Conservation (phyloP, 768 basidiomycete species). For the Krasilnikovozyma curviuscula region DNA sequence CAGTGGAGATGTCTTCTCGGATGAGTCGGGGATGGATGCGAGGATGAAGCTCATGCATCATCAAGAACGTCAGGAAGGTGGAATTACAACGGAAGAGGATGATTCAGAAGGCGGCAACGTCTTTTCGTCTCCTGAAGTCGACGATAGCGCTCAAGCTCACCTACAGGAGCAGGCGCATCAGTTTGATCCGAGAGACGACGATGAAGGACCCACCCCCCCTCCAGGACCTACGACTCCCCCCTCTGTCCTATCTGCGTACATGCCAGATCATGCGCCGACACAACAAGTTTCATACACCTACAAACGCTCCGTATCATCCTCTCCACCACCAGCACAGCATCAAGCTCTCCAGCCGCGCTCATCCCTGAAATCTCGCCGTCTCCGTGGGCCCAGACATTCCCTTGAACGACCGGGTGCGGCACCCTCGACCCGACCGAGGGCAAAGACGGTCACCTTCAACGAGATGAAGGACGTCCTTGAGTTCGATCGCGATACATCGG, state of each 20-base stretch:
- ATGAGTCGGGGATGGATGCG: too few relatives aligned
- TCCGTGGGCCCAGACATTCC: neutral
- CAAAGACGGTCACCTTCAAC: constrained; percentile 64
- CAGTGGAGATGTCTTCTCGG: neutral
- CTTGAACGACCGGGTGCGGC: neutral
- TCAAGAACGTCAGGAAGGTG: too few relatives aligned
- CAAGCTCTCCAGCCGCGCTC: constrained; percentile 2
- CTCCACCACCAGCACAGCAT: neutral
- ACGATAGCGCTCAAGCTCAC: neutral
- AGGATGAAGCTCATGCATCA: too few relatives aligned
- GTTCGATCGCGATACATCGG: constrained; percentile 40
- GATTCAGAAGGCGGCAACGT: too few relatives aligned
- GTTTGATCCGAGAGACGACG: too few relatives aligned
- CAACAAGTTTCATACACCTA: neutral
- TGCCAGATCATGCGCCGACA: too few relatives aligned
- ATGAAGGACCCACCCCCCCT: too few relatives aligned
- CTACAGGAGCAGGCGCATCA: too few relatives aligned
- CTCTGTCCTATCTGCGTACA: neutral
- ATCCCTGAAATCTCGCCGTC: constrained; percentile 1
- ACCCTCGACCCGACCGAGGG: constrained; percentile 17
- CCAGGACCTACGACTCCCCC: neutral
- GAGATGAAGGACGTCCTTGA: constrained; percentile 65
- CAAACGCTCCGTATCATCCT: neutral
- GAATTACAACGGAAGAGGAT: too few relatives aligned
- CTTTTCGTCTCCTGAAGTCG: neutral